Percentiles rank a stretch among this genome's conserved stretches.
phyloP scores from a whole-genome alignment of 2,329 filamentous ascomycete species.

The Trichoderma guizhouense region DNA sequence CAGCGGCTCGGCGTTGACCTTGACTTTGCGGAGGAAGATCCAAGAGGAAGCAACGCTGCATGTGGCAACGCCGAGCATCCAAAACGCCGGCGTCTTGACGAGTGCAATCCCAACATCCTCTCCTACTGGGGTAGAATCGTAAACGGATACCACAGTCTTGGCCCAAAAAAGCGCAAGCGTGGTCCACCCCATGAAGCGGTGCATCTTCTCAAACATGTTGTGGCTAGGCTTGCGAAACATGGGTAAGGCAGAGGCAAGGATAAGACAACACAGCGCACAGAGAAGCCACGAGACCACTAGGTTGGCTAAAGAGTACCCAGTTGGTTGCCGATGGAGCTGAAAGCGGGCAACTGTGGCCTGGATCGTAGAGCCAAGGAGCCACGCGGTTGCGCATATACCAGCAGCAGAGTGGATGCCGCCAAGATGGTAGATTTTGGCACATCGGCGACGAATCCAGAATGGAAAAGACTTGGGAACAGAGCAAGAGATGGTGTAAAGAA shows the following conservation, averaged over 20 bases:
- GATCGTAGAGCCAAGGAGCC: constrained; percentile 45
- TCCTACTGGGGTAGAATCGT: constrained; percentile 38
- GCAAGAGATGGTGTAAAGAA: constrained; percentile 45
- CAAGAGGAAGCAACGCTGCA: constrained; percentile 68
- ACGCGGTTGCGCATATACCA: constrained; percentile 47
- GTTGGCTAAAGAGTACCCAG: constrained; percentile 38
- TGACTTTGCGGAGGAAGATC: constrained; percentile 65
- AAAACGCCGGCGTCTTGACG: constrained; percentile 50
- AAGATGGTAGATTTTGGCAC: constrained; percentile 51
- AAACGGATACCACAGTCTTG: constrained; percentile 55
- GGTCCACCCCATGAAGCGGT: constrained; percentile 72
- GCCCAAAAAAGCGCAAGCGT: constrained; percentile 63
- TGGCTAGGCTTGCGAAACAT: constrained; percentile 59
- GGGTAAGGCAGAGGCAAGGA: constrained; percentile 63
- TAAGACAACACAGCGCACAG: constrained; percentile 53
- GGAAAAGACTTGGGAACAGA: constrained; percentile 46
- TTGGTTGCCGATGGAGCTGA: constrained; percentile 23
- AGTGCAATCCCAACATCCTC: constrained; percentile 36
- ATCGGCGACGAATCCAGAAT: constrained; percentile 45
- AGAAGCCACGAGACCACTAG: constrained; percentile 56
- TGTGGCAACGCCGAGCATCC: constrained; percentile 65
- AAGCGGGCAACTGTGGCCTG: constrained; percentile 36
- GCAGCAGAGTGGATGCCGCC: constrained; percentile 51
- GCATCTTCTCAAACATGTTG: constrained; percentile 66
- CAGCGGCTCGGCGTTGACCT: constrained; percentile 62